Evolutionary conservation across 768 basidiomycete species (phyloP), one percentile per base, ranked within the genome.

Genomic region (Leucogyrophana mollusca): DNA sequence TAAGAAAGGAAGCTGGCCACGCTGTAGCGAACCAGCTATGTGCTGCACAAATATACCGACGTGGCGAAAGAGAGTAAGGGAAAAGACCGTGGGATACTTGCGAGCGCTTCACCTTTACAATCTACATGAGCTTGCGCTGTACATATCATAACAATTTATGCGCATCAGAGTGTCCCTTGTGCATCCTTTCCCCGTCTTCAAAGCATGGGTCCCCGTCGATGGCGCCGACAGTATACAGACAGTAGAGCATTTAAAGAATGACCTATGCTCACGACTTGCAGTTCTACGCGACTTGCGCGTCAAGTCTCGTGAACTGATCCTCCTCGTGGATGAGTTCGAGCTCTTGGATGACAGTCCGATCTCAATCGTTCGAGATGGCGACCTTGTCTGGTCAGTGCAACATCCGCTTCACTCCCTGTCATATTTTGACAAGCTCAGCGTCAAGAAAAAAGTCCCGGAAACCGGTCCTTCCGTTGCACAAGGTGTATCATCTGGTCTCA

Each of bases 131-230:
- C n/a, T n/a, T n/a, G n/a, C n/a, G n/a, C n/a, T n/a, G n/a, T n/a
- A 33, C 9, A 9, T 33, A 9, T n/a, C 32, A 9, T n/a, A 9
- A 9, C 32, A 33, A 33, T 9, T 33, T 47, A 79, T 82, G 79
- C 73, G 82, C 9, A 58, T 83, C 40, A 72, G 73, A 52, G 65
- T 83, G 45, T 76, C 74, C 46, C 71, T 77, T 0, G 56, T 58
- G 4, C 55, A 66, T 24, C 80, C 80, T 27, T 66, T 83, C 11
- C 75, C 77, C 2, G 65, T 60, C 18, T 49, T 78, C 11, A 77
- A 73, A 49, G 77, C 72, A 4, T 83, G 82, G 82, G 78, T 78
- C 16, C 67, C 72, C 22, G 64, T 69, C 33, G 43, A 53, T 9
- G 44, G 43, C 39, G 21, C 25, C 2, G n/a, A 23, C 3, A 13